Conservation (phyloP, 176 grass and related monocot genomes). For the Chloris gayana region DNA sequence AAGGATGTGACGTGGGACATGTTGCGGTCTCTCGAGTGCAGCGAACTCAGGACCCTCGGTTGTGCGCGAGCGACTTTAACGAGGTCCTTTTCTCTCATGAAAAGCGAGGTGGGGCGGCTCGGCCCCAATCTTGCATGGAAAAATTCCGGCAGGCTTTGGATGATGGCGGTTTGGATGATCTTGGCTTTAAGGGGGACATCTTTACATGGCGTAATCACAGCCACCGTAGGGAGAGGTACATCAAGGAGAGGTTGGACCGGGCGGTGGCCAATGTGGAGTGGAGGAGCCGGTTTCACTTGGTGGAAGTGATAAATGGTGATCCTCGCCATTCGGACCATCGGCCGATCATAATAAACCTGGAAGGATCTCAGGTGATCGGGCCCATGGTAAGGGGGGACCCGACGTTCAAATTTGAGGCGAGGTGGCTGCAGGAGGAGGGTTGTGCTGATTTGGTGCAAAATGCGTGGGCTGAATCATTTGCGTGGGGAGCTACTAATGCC, state of each 20-base stretch:
- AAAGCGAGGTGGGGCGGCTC: background rate
- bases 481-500: no score
- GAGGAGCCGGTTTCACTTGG: background rate
- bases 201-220: background rate
- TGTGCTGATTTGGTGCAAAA: background rate
- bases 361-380: background rate
- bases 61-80: background rate
- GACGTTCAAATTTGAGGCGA: background rate
- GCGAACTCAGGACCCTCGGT: background rate
- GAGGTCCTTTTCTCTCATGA: background rate
- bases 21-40: background rate
- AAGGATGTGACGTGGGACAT: background rate
- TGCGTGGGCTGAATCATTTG: no score
- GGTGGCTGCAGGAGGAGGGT: background rate
- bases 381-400: no score
- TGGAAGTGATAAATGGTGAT: background rate
- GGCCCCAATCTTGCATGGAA: background rate
- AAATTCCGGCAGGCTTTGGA: background rate
- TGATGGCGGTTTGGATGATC: background rate
- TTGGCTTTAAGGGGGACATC: background rate
- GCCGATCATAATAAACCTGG: background rate
- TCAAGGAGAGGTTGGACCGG: background rate
- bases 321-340: background rate
- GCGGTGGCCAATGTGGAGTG: background rate
- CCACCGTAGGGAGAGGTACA: background rate